Percentiles rank a stretch among this genome's conserved stretches.
These are phyloP conservation scores for Pseudocercospora cruenta DNA, from an alignment of 2,329 filamentous ascomycete genomes.

Conservation along the genomic window DNA sequence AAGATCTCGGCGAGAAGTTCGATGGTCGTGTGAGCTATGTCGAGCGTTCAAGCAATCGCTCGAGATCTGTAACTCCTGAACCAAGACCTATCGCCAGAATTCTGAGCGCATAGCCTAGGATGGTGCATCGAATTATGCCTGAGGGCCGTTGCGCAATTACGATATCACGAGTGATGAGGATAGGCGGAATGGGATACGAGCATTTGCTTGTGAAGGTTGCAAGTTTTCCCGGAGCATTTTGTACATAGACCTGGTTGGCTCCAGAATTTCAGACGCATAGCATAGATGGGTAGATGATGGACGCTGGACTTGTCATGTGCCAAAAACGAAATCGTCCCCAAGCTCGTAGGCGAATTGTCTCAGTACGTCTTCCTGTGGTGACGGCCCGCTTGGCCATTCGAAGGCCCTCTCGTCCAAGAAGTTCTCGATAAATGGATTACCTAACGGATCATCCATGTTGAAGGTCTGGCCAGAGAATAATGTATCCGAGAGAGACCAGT, in stretches of 20 bases:
- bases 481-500: conserved; percentile 5
- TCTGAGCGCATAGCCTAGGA: conserved; percentile 13
- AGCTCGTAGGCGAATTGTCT: conserved; percentile 27
- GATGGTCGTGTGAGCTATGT: conserved; percentile 19
- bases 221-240: not conserved
- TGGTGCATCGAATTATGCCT: not conserved
- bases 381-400: conserved; percentile 25
- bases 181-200: conserved; percentile 1
- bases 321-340: conserved; percentile 21
- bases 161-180: not conserved
- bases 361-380: conserved; percentile 22
- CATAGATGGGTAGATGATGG: not conserved
- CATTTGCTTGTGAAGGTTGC: not conserved
- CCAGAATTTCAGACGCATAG: not conserved
- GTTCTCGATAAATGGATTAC: conserved; percentile 29
- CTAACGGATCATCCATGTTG: conserved; percentile 22
- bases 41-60: conserved; percentile 13
- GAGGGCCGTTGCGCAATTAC: not conserved
- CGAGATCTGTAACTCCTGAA: conserved; percentile 14
- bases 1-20: conserved; percentile 16
- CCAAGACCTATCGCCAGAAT: conserved; percentile 17
- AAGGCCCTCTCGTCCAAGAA: conserved; percentile 29
- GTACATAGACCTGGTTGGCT: not conserved
- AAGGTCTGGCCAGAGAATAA: conserved; percentile 14
- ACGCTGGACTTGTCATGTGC: conserved; percentile 5